Evolutionary conservation across 2,329 filamentous ascomycete species (phyloP), one percentile per base, ranked within the genome.

Genomic region (Phialophora tarda): DNA sequence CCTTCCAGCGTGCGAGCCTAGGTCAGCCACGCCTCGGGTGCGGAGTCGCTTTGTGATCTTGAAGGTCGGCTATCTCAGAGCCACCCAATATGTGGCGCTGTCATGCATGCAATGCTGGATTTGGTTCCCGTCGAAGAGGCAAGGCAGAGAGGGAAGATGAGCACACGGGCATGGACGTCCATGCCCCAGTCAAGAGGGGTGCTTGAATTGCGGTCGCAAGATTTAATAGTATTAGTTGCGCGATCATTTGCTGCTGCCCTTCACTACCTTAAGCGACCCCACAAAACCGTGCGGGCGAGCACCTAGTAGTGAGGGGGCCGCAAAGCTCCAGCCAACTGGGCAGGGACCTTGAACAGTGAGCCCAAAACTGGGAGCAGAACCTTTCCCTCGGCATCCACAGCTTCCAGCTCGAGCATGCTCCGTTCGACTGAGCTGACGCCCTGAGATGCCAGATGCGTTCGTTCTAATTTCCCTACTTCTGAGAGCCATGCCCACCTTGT

Each of bases 21-120:
- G 56, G 28, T 28, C 41, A 41, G 14, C 26, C 57, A 41, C 57
- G 54, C 54, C 61, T 64, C 62, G 26, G 62, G 47, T 63, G 64
- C 64, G 64, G 64, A 66, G 64, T 63, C 54, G 38, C 30, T 48
- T n/a, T n/a, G 17, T 54, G 32, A n/a, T 41, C 30, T 47, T 26
- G 23, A 26, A 21, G 12, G 28, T 28, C 24, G 59, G 50, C 34
- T 32, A 48, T 50, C 28, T 44, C 26, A 54, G 64, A 48, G 38
- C 28, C 26, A 38, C 17, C 54, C 50, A 63, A 66, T 53, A 53
- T 63, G 64, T 66, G 64, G 59, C 64, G 64, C 64, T 53, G 32
- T 58, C 47, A 55, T 26, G 53, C 28, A 61, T 38, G 47, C 44
- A 53, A 38, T 17, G 14, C 11, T 17, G 30, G 11, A 17, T n/a